Conservation (phyloP, 441 rosid species). For the Gossypium lobatum region DNA sequence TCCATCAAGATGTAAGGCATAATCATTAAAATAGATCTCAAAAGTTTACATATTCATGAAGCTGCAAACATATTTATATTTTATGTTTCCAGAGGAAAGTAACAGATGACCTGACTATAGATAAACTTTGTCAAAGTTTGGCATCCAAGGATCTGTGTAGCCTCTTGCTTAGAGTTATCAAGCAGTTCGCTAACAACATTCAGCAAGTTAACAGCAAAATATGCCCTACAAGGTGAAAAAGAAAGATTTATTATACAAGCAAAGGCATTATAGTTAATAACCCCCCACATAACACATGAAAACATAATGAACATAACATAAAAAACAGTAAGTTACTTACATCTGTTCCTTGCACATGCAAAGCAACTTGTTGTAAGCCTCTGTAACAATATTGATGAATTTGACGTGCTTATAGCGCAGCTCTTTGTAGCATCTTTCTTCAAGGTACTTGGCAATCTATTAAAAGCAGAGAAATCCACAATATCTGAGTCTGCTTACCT, state of each 20-base stretch:
- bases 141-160: constrained; percentile 70
- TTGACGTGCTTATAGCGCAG: constrained; percentile 65
- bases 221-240: constrained; percentile 52
- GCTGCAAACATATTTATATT: background rate
- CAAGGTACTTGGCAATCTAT: constrained; percentile 87
- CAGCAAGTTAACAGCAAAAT: constrained; percentile 77
- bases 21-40: background rate
- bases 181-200: constrained; percentile 72
- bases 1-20: background rate
- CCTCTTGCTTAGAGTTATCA: constrained; percentile 70
- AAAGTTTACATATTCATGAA: background rate
- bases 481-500: background rate
- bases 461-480: constrained; percentile 12
- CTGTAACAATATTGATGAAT: constrained; percentile 56
- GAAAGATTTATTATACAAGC: background rate
- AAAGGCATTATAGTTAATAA: background rate
- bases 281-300: background rate
- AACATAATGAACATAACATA: background rate
- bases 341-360: constrained; percentile 80
- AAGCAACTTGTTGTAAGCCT: constrained; percentile 72
- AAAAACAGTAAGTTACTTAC: constrained; percentile 35
- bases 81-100: background rate
- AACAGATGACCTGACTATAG: constrained; percentile 62
- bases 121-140: constrained; percentile 83
- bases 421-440: constrained; percentile 91